phyloP scores from a whole-genome alignment of 257 asterid species.

The Gentiana dahurica region DNA sequence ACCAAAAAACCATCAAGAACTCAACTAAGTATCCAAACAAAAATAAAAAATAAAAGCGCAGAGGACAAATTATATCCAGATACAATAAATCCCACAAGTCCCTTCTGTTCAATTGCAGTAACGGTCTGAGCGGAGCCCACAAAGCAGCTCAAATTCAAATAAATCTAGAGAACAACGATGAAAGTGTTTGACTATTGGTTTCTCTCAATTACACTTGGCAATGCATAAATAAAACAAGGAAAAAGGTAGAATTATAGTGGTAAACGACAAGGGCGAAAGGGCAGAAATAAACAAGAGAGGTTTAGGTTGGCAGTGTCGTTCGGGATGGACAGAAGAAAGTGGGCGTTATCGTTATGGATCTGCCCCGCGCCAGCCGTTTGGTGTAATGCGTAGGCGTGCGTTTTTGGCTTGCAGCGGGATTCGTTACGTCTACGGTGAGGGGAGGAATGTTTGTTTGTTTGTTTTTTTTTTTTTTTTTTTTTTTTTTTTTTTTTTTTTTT shows the following conservation, averaged over 20 bases:
- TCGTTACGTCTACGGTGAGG: no score
- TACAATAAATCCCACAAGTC: not conserved
- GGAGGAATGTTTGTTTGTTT: no score
- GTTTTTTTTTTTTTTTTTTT: no score
- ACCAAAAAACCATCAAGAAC: constrained; percentile 15
- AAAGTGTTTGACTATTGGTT: constrained; percentile 8
- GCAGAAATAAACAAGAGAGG: no score
- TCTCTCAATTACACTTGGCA: constrained; percentile 13
- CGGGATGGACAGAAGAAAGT: no score
- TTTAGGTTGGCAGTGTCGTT: no score
- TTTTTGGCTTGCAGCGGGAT: no score
- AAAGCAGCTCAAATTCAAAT: not conserved
- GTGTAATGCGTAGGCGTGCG: no score
- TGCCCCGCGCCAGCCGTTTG: no score
- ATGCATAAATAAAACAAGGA: constrained; percentile 3
- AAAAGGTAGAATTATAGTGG: not conserved
- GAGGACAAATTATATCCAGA: not conserved
- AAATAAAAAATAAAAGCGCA: not conserved
- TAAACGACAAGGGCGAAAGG: no score
- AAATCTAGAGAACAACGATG: not conserved
- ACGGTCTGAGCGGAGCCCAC: constrained; percentile 7
- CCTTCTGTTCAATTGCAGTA: not conserved
- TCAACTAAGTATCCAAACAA: constrained; percentile 14
- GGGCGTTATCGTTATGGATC: no score
- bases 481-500: no score